A percentile compares a stretch with the other conserved stretches of the same genome.
Evolutionary conservation across 441 rosid species (phyloP).

Genomic region (Gossypium laxum): DNA sequence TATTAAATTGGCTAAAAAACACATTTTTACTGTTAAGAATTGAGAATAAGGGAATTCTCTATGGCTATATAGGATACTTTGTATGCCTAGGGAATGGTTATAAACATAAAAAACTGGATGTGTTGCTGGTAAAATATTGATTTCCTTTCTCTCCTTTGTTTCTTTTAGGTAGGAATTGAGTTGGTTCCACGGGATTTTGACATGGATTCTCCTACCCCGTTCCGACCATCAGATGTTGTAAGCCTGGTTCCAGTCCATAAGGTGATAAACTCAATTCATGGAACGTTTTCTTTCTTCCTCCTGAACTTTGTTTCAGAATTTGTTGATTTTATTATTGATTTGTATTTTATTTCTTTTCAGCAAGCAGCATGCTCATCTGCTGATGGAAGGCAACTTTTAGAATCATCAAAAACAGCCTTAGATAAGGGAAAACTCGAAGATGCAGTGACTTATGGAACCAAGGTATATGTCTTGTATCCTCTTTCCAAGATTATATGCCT

Average conservation of each 20-base stretch:
- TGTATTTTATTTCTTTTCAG: conserved; percentile 27
- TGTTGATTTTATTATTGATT: conserved; percentile 7
- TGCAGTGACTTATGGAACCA: conserved; percentile 65
- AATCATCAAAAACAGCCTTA: conserved; percentile 67
- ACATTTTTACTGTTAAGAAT: background rate
- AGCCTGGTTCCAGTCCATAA: conserved; percentile 61
- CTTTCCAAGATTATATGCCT: conserved; percentile 1
- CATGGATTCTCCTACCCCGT: conserved; percentile 61
- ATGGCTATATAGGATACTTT: background rate
- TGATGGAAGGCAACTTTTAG: conserved; percentile 67
- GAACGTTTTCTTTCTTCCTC: conserved; percentile 6
- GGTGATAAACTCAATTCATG: conserved; percentile 25
- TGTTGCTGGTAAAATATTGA: background rate
- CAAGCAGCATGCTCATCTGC: conserved; percentile 70
- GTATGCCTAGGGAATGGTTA: background rate
- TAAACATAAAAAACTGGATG: background rate
- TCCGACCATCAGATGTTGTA: conserved; percentile 49
- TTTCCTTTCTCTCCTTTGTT: conserved; percentile 5
- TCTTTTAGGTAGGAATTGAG: conserved; percentile 54
- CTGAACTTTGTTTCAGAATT: background rate
- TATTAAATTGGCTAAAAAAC: background rate
- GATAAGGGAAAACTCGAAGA: conserved; percentile 80
- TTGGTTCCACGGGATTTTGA: conserved; percentile 62
- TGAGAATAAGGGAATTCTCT: background rate
- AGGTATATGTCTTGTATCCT: conserved; percentile 27